Evolutionary conservation across 2,329 filamentous ascomycete genomes (phyloP), one percentile per base, ranked within the genome.

Genomic region (Apiospora saccharicola): DNA sequence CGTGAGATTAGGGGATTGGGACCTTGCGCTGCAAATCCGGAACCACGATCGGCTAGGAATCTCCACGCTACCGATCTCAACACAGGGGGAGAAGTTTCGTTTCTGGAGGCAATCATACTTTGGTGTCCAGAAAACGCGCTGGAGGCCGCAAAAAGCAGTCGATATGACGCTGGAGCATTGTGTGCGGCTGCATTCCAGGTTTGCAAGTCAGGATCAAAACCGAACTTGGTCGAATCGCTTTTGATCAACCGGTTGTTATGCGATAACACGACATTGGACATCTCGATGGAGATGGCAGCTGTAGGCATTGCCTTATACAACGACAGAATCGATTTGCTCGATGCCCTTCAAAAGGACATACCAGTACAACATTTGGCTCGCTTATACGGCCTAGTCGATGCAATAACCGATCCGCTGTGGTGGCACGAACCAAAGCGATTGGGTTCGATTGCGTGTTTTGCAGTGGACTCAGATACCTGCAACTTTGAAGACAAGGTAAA

Each of bases 341-440:
- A 57, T 4, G 2, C 19, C 8, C 51, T 57, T 19, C 13, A 10
- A 3, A 24, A 57, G 2, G 16, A 57, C 4, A 13, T 57, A 57
- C 51, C 51, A 34, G 30, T 26, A 34, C 26, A 34, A 2, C 5
- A 4, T 14, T 57, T 57, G 12, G 51, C 51, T 34, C 24, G 26
- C 16, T 3, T 34, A 1, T 24, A 7, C 1, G 13, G 19, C 26
- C 1, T 14, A 6, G 2, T 3, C 34, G 12, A 0, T 13, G 3
- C 3, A 16, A 19, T 19, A 2, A 13, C 1, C 12, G 12, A 7
- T 16, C 4, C 49, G 26, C 24, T 24, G 8, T 57, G 51, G 51
- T 57, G 51, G 51, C 51, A 57, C 14, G 3, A 34, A 16, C 12
- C 0, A 30, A 30, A 30, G 1, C 26, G 4, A 14, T 1, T 19